Conservation (phyloP, 2,329 filamentous ascomycete species). For the Talaromyces sp. region DNA sequence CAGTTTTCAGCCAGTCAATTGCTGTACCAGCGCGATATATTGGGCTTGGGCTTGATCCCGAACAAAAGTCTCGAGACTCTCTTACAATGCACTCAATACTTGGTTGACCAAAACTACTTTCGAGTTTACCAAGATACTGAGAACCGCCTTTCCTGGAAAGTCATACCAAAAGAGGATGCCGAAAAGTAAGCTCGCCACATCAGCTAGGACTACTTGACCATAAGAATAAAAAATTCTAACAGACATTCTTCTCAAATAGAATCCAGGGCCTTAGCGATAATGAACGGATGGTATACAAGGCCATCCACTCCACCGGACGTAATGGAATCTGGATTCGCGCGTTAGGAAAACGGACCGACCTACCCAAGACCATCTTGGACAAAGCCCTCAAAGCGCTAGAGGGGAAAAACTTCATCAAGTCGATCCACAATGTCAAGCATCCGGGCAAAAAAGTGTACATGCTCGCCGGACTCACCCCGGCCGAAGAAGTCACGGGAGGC, state of each 20-base stretch:
- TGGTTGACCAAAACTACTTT: slow-evolving; percentile 44
- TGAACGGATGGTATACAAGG: slow-evolving; percentile 80
- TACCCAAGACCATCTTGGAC: slow-evolving; percentile 79
- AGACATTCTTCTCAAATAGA: slow-evolving; percentile 18
- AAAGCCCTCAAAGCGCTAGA: slow-evolving; percentile 81
- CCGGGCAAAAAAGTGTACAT: slow-evolving; percentile 96
- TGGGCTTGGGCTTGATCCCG: slow-evolving; percentile 40
- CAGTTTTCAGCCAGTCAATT: slow-evolving; percentile 38
- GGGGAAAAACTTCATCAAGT: slow-evolving; percentile 74
- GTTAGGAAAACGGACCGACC: slow-evolving; percentile 72
- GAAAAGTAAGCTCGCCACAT: slow-evolving; percentile 38
- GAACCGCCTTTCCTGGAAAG: slow-evolving; percentile 44
- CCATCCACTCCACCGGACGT: slow-evolving; percentile 79
- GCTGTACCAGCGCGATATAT: slow-evolving; percentile 44
- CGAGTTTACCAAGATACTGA: slow-evolving; percentile 41
- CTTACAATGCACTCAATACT: slow-evolving; percentile 40
- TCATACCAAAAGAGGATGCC: slow-evolving; percentile 45
- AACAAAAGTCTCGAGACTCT: slow-evolving; percentile 39
- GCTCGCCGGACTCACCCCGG: slow-evolving; percentile 75
- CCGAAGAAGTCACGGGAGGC: slow-evolving; percentile 86
- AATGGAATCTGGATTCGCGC: slow-evolving; percentile 89
- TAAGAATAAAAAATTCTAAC: background rate
- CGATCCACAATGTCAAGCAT: slow-evolving; percentile 87
- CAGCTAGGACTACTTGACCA: background rate
- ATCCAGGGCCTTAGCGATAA: slow-evolving; percentile 53